Conservation (phyloP, 768 basidiomycete species). For the Russula virescens region DNA sequence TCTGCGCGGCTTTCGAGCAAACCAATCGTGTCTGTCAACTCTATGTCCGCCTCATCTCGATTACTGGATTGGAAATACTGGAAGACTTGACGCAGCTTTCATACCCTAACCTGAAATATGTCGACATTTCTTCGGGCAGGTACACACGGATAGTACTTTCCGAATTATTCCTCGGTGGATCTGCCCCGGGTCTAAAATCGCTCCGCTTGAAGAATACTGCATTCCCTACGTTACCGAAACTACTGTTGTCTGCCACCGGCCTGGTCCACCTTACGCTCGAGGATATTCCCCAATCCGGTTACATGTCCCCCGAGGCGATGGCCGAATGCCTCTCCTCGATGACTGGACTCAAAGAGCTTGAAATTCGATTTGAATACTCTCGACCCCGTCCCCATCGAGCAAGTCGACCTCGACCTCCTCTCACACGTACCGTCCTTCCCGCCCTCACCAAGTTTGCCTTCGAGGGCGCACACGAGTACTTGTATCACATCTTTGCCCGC, state of each 20-base stretch:
- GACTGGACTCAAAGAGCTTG: background rate
- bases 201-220: background rate
- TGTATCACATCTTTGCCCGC: background rate
- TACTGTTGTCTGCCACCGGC: background rate
- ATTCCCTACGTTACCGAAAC: background rate
- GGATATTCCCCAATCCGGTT: background rate
- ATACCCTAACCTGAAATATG: background rate
- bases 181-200: background rate
- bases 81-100: background rate
- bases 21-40: too few relatives aligned
- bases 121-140: background rate
- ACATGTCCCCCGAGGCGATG: background rate
- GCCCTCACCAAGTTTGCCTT: background rate
- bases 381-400: background rate
- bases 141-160: background rate
- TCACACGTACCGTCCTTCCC: too few relatives aligned
- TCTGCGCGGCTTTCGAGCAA: too few relatives aligned
- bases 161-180: background rate
- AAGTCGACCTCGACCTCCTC: too few relatives aligned
- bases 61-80: too few relatives aligned
- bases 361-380: background rate
- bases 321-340: background rate
- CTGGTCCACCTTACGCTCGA: background rate
- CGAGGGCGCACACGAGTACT: background rate
- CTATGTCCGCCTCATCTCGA: too few relatives aligned